phyloP scores from a whole-genome alignment of 73 alveolate genomes.

The Effrenium voratum region DNA sequence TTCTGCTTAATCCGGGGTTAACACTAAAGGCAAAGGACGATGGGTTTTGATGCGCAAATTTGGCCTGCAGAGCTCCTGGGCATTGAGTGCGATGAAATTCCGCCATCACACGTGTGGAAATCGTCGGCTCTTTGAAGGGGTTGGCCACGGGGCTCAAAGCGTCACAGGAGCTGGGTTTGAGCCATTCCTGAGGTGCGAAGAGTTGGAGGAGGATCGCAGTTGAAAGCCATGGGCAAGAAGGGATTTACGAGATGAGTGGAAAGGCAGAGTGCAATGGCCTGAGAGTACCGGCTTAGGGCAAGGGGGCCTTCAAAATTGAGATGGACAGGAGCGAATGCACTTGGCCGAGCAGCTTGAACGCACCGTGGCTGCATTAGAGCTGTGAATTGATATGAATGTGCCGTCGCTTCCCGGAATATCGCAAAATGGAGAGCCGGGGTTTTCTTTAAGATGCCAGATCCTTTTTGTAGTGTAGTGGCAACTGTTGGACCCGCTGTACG shows the following conservation, averaged over 20 bases:
- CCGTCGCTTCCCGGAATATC: neutral
- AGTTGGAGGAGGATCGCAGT: neutral
- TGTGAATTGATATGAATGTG: neutral
- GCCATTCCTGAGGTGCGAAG: neutral
- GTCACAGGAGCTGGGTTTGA: no score
- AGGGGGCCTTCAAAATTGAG: neutral
- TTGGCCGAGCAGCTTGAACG: neutral
- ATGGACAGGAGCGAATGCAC: conserved; percentile 10
- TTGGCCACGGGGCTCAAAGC: neutral
- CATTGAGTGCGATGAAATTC: neutral
- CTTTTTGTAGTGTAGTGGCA: neutral
- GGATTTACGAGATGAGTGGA: neutral
- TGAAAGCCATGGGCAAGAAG: neutral
- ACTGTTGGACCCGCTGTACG: neutral
- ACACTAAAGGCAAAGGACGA: neutral
- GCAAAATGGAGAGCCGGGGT: no score
- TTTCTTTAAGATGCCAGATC: neutral
- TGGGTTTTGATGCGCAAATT: neutral
- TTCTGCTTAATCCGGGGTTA: neutral
- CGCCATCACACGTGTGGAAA: neutral
- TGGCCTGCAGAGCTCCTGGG: neutral
- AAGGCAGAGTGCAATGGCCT: neutral
- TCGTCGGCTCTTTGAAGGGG: neutral
- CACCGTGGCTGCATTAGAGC: neutral
- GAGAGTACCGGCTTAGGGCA: neutral